Evolutionary conservation across 768 basidiomycete genomes (phyloP).

Genomic region (Mycena vulgaris): DNA sequence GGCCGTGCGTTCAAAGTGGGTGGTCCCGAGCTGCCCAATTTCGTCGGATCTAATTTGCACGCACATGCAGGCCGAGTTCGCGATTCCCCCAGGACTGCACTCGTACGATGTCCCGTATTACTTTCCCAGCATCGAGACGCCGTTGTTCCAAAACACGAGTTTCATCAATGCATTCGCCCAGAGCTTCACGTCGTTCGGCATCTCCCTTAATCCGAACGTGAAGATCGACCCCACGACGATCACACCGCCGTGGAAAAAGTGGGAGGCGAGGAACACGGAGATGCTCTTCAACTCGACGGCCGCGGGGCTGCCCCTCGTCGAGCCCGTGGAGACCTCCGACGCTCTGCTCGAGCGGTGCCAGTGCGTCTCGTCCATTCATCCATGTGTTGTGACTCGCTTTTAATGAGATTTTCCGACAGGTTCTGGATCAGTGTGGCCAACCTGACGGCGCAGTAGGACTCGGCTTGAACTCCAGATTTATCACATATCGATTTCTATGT

Average conservation of each 20-base stretch:
- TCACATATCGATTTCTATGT: too few species aligned
- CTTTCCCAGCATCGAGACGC: conserved; percentile 36
- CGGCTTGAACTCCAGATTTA: too few species aligned
- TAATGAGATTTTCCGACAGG: not conserved
- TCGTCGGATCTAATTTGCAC: not conserved
- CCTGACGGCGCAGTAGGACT: conserved; percentile 13
- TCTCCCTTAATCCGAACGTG: conserved; percentile 30
- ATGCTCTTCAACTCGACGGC: conserved; percentile 32
- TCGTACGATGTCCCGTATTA: conserved; percentile 46
- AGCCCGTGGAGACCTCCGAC: conserved; percentile 3
- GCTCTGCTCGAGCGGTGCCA: conserved; percentile 24
- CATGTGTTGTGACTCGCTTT: too few species aligned
- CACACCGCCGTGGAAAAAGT: conserved; percentile 21
- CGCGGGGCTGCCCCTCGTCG: conserved; percentile 8
- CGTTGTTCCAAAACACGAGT: conserved; percentile 14
- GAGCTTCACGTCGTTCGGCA: conserved; percentile 31
- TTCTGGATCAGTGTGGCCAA: conserved; percentile 29
- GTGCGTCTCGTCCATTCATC: conserved; percentile 7
- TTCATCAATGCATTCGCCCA: conserved; percentile 34
- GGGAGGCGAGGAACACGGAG: conserved; percentile 13
- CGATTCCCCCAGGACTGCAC: conserved; percentile 46
- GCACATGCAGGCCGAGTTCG: conserved; percentile 46
- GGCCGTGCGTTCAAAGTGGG: conserved; percentile 53
- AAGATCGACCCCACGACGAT: conserved; percentile 20
- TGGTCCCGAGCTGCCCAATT: not conserved